These are phyloP conservation scores for Blastobotrys malaysiensis DNA, from an alignment of 1,139 yeast genomes.

Conservation along the genomic window DNA sequence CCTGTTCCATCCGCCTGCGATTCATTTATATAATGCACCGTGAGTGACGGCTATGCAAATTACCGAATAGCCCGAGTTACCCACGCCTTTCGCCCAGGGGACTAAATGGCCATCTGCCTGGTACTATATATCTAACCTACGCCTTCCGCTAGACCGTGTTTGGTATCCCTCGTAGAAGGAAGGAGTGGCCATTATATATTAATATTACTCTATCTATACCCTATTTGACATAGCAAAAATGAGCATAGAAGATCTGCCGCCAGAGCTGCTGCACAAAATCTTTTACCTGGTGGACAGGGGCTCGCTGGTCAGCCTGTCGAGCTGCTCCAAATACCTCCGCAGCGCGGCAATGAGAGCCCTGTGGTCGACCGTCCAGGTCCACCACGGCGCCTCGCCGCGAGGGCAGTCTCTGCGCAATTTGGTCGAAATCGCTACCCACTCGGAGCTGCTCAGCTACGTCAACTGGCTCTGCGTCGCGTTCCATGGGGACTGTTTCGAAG, in stretches of 20 bases:
- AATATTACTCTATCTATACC: too few species aligned
- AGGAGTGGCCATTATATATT: too few species aligned
- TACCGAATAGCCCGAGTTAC: background rate
- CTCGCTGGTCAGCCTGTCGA: background rate
- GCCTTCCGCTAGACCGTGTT: too few species aligned
- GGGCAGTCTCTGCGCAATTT: background rate
- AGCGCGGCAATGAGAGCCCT: background rate
- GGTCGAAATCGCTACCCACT: background rate
- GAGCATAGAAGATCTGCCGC: background rate
- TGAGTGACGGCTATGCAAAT: too few species aligned
- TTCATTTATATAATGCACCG: too few species aligned
- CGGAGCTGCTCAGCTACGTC: background rate
- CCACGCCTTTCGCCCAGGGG: background rate
- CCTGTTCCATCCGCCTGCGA: too few species aligned
- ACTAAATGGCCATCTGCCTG: background rate
- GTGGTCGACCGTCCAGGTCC: background rate
- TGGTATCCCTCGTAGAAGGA: too few species aligned
- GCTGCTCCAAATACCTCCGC: background rate
- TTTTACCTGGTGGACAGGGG: background rate
- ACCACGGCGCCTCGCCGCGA: background rate
- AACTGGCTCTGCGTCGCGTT: background rate
- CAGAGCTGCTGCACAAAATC: background rate
- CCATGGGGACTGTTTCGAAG: background rate
- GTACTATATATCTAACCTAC: too few species aligned
- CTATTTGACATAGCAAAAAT: background rate